Conservation (phyloP, 345 rosid species). For the Psidium guajava region DNA sequence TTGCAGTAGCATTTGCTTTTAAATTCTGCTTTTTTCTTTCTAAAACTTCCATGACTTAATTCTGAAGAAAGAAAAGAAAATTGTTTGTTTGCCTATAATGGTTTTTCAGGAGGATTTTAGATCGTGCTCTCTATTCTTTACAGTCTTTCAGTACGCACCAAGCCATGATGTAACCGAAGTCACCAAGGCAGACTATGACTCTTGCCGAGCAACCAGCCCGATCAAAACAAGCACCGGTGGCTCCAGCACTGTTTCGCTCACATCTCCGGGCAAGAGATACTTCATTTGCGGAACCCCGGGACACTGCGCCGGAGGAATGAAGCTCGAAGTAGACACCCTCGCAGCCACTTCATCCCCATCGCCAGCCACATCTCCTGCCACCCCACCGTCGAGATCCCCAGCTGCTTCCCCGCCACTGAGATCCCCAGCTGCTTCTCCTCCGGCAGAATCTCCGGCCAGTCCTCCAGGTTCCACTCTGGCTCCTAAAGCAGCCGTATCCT, state of each 20-base stretch:
- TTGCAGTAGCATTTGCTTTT: background rate
- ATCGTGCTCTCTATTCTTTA: background rate
- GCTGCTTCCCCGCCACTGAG: background rate
- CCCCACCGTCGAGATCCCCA: background rate
- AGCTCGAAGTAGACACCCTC: conserved; percentile 37
- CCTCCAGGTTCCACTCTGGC: background rate
- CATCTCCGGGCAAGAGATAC: conserved; percentile 67
- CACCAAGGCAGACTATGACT: conserved; percentile 37
- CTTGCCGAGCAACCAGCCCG: conserved; percentile 38
- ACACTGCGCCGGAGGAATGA: conserved; percentile 72
- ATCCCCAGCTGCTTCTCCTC: conserved; percentile 1
- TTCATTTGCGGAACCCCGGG: conserved; percentile 62
- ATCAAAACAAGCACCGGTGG: conserved; percentile 33
- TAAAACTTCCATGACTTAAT: no score
- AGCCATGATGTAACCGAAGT: conserved; percentile 57
- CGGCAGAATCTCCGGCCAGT: background rate
- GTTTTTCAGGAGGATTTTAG: background rate
- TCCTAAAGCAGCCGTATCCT: background rate
- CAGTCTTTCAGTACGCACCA: conserved; percentile 48
- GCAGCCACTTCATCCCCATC: conserved; percentile 20
- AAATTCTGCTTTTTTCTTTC: no score
- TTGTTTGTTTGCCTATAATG: background rate
- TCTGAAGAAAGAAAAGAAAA: no score
- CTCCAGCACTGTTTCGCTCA: conserved; percentile 37
- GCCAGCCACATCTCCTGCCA: background rate